Evolutionary conservation across 2,329 filamentous ascomycete species (phyloP).

Genomic region (Metarhizium sp.): DNA sequence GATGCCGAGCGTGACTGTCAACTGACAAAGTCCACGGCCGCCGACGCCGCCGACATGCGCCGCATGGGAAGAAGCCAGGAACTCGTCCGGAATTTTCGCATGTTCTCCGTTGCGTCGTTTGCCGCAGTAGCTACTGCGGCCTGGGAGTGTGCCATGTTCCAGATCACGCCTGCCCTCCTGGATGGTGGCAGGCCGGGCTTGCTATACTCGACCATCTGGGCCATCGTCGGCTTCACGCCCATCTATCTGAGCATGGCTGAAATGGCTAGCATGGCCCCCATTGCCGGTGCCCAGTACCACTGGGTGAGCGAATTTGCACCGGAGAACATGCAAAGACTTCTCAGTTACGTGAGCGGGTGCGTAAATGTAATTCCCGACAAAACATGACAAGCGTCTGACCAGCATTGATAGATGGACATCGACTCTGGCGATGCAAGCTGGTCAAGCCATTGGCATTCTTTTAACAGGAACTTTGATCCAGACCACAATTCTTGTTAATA

Average conservation of each 20-base stretch:
- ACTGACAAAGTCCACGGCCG: neutral
- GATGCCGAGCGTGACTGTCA: neutral
- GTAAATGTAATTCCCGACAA: neutral
- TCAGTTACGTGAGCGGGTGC: constrained; percentile 5
- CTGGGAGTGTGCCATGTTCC: constrained; percentile 4
- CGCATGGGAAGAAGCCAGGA: constrained; percentile 6
- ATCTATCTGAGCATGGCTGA: constrained; percentile 10
- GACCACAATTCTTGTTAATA: constrained; percentile 7
- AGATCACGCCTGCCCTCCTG: constrained; percentile 1
- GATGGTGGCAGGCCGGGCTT: constrained; percentile 4
- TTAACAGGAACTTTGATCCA: constrained; percentile 10
- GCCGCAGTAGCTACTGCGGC: constrained; percentile 1
- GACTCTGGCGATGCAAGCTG: constrained; percentile 10
- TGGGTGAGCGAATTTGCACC: constrained; percentile 10
- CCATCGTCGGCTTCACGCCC: constrained; percentile 4
- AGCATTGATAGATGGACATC: constrained; percentile 7
- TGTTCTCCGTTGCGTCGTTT: constrained; percentile 5
- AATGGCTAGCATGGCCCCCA: constrained; percentile 11
- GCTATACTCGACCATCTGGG: constrained; percentile 3
- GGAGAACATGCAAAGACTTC: constrained; percentile 2
- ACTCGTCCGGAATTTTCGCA: constrained; percentile 5
- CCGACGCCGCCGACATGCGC: constrained; percentile 6
- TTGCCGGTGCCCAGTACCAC: constrained; percentile 13
- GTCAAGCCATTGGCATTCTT: constrained; percentile 8
- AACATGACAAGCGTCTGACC: neutral